Conservation (phyloP, 2,329 filamentous ascomycete genomes). For the Cladophialophora exuberans region DNA sequence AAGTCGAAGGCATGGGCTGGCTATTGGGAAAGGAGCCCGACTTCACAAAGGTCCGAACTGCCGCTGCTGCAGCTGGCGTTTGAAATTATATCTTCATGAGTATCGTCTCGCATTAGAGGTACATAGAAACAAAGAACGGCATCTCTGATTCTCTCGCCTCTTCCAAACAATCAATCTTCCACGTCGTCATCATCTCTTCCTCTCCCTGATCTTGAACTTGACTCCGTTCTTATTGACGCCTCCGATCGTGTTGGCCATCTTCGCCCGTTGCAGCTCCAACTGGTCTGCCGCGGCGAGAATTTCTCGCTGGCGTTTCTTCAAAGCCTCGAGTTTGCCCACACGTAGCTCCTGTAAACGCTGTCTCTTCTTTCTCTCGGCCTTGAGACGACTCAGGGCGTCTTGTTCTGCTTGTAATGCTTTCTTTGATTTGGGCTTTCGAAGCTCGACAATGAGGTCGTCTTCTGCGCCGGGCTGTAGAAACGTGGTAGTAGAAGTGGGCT, state of each 20-base stretch:
- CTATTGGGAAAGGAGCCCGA: slow-evolving; percentile 28
- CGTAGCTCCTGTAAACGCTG: slow-evolving; percentile 54
- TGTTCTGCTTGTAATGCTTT: slow-evolving; percentile 49
- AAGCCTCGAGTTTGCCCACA: slow-evolving; percentile 53
- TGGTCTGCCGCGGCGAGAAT: slow-evolving; percentile 59
- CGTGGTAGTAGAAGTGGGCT: slow-evolving; percentile 22
- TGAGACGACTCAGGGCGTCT: slow-evolving; percentile 42
- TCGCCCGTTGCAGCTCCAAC: slow-evolving; percentile 62
- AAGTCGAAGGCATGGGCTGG: slow-evolving; percentile 30
- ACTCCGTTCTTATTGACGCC: slow-evolving; percentile 66
- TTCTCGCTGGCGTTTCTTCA: slow-evolving; percentile 59
- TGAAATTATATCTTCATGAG: slow-evolving; percentile 3
- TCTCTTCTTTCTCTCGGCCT: slow-evolving; percentile 50
- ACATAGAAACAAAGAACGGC: not conserved
- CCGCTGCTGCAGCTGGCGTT: slow-evolving; percentile 18
- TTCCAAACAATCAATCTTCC: not conserved
- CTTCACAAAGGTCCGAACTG: slow-evolving; percentile 22
- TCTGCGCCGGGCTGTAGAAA: slow-evolving; percentile 19
- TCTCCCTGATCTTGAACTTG: slow-evolving; percentile 66
- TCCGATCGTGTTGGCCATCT: slow-evolving; percentile 63
- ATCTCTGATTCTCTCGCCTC: not conserved
- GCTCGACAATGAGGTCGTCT: slow-evolving; percentile 28
- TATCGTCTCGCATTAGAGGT: no score
- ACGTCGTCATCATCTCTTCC: slow-evolving; percentile 54
- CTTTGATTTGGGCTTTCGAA: slow-evolving; percentile 43